A percentile compares a stretch with the other conserved stretches of the same genome.
These are phyloP conservation scores for Irpex sp. DNA, from an alignment of 1,284 basidiomycete species.

Conservation along the genomic window DNA sequence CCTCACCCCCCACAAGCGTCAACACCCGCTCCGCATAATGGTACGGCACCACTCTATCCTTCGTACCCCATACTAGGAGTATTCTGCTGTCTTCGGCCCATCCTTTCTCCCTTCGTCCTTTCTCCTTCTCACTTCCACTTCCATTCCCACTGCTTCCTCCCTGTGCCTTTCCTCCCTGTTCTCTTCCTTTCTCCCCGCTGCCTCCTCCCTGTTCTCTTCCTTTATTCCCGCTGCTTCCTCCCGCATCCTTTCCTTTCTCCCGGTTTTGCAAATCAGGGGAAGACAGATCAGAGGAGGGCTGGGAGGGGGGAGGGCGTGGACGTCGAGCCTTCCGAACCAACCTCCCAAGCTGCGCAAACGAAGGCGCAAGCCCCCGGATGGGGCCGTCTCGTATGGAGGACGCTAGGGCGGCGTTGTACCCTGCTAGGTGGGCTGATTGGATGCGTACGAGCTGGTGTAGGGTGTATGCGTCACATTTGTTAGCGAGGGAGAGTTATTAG, in stretches of 20 bases:
- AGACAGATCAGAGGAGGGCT: too few species aligned
- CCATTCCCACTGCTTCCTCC: background rate
- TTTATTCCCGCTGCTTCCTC: background rate
- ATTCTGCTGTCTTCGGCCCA: constrained; percentile 31
- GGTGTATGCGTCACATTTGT: background rate
- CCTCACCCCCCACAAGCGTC: constrained; percentile 37
- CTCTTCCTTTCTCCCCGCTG: too few species aligned
- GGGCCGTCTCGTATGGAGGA: constrained; percentile 72
- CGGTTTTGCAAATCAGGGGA: too few species aligned
- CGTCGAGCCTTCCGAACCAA: constrained; percentile 18
- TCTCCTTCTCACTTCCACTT: too few species aligned
- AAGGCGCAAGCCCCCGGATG: constrained; percentile 45
- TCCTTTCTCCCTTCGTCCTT: background rate
- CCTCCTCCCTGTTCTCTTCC: too few species aligned
- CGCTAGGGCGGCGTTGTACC: constrained; percentile 67
- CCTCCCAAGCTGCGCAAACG: constrained; percentile 32
- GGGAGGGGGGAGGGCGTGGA: too few species aligned
- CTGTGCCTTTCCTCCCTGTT: too few species aligned
- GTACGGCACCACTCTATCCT: constrained; percentile 58
- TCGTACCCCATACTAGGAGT: constrained; percentile 50
- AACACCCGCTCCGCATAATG: constrained; percentile 52
- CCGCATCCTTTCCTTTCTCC: too few species aligned
- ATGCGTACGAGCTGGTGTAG: constrained; percentile 46
- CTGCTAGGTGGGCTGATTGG: constrained; percentile 66
- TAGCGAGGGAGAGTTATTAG: too few species aligned